Base-by-base conservation (phyloP, 2,329 filamentous ascomycete genomes). In the Stachybotrys elegans region DNA sequence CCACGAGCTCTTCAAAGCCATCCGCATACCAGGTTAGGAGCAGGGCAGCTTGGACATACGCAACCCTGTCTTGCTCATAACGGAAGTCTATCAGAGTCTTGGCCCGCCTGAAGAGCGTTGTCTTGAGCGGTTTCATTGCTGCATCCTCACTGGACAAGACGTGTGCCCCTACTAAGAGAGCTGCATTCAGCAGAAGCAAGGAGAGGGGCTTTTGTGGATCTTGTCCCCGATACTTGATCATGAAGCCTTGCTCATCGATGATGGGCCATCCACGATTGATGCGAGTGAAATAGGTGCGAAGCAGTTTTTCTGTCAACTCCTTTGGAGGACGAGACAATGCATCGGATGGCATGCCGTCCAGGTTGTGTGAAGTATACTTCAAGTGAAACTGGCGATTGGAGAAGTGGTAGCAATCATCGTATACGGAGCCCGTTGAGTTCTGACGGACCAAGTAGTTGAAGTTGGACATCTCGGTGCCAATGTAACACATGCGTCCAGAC, bases 1-100 rank as follows among this genome's bases (percentile, higher is more conserved):
- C 71, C 5, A 73, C 62, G 6, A 78, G 70, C 54, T 78, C 74
- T 49, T 79, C 76, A 20, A 74, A 72, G 13, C 72, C 69, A 40
- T 79, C 73, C 2, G 73, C 71, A 49, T 77, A 71, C 76, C 76
- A 79, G 3, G 74, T 78, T 42, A 79, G 51, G 2, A 79, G 64
- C 19, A 79, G 58, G 2, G 75, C 73, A 4, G 71, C 71, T 54
- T 79, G 76, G n/a, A 79, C 66, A 40, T 78, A 63, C 23, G 70
- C 67, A 47, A 74, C 70, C 13, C 76, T 67, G 50, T 79, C 74
- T 21, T 72, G 67, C 49, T 79, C 76, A 27, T 75, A 70, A 6
- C 75, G 69, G 22, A 65, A 67, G 51, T 79, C 76, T 34, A 78
- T 73, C 2, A 79, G 58, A 46, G 68, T 66, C 52, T 78, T 79